phyloP scores from a whole-genome alignment of 2,329 filamentous ascomycete species.

The Penicillium sp. region DNA sequence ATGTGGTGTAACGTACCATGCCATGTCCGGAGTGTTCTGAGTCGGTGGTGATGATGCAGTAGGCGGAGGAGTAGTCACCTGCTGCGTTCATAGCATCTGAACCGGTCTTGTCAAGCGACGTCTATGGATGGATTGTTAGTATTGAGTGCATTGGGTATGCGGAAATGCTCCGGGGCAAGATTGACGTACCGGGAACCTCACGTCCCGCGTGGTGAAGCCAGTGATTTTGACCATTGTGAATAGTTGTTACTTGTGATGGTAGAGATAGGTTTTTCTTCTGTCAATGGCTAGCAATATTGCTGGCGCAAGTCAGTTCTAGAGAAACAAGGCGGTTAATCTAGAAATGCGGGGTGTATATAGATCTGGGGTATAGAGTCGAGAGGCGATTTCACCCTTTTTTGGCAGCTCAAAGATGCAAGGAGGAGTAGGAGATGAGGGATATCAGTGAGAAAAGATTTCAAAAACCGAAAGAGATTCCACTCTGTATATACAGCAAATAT shows the following conservation, averaged over 20 bases:
- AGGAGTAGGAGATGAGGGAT: neutral
- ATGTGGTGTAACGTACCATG: conserved; percentile 35
- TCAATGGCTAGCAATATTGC: conserved; percentile 9
- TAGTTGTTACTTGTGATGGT: neutral
- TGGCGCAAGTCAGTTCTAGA: conserved; percentile 1
- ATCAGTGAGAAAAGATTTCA: conserved; percentile 2
- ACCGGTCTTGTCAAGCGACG: conserved; percentile 94
- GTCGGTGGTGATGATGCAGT: conserved; percentile 85
- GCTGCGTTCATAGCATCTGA: conserved; percentile 96
- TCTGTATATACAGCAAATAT: conserved; percentile 20
- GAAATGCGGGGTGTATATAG: conserved; percentile 8
- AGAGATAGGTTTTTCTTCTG: neutral
- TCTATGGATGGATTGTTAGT: conserved; percentile 44
- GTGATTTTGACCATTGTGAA: conserved; percentile 63
- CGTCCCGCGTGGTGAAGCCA: conserved; percentile 68
- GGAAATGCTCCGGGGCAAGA: neutral
- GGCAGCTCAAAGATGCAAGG: neutral
- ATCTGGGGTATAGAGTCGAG: neutral
- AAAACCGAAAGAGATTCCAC: conserved; percentile 6
- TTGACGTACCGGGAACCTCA: conserved; percentile 63
- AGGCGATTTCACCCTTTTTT: neutral
- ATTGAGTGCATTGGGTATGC: neutral
- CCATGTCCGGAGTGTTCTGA: conserved; percentile 48
- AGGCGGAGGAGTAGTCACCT: conserved; percentile 89
- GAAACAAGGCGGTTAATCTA: neutral